Conservation (phyloP, 768 basidiomycete genomes). For the Boletus tomentosulus region DNA sequence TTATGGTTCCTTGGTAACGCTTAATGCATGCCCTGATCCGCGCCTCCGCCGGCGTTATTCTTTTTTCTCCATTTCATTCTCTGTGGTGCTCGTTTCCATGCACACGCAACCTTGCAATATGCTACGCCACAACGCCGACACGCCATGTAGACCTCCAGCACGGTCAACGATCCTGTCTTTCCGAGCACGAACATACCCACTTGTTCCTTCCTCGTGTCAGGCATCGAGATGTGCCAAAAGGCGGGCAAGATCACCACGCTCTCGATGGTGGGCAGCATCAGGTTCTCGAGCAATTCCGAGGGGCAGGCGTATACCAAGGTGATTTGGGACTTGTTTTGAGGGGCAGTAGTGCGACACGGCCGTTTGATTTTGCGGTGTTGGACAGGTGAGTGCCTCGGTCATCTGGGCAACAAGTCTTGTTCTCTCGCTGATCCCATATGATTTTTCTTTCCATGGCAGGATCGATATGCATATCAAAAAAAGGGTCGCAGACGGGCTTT, state of each 20-base stretch:
- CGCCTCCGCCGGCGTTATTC: not conserved
- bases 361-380: constrained; percentile 67
- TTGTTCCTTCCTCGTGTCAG: constrained; percentile 54
- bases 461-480: constrained; percentile 51
- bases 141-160: constrained; percentile 55
- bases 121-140: not conserved
- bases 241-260: constrained; percentile 59
- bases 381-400: constrained; percentile 49
- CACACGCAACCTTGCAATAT: not conserved
- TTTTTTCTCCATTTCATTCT: not conserved
- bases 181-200: constrained; percentile 58
- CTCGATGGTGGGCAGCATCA: constrained; percentile 55
- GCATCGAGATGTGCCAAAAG: constrained; percentile 61
- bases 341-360: constrained; percentile 55
- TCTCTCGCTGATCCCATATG: not conserved
- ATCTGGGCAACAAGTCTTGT: not conserved
- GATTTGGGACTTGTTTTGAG: constrained; percentile 66
- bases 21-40: not conserved
- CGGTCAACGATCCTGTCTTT: constrained; percentile 52
- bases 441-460: constrained; percentile 5
- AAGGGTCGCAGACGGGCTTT: constrained; percentile 32
- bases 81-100: not conserved
- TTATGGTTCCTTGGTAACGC: not conserved
- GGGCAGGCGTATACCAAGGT: constrained; percentile 57
- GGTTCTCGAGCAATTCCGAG: constrained; percentile 55